A percentile compares a stretch with the other conserved stretches of the same genome.
phyloP scores from a whole-genome alignment of 2,329 filamentous ascomycete species.

The Acrodontium crateriforme region DNA sequence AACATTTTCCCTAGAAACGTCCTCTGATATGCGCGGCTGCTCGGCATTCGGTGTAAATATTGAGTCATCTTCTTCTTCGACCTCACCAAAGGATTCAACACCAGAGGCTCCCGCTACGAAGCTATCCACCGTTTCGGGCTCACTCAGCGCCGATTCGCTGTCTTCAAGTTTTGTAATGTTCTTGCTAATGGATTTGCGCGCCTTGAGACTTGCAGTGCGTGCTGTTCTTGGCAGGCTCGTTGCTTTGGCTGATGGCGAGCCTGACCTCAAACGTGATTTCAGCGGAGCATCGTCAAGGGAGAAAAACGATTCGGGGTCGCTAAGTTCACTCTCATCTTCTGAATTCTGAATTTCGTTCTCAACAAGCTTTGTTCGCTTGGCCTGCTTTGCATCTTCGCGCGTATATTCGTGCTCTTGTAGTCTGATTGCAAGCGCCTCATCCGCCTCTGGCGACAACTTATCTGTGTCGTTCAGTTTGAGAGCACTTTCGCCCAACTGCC shows the following conservation, averaged over 20 bases:
- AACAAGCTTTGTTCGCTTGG: constrained; percentile 16
- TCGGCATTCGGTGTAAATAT: constrained; percentile 9
- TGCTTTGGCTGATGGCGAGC: not conserved
- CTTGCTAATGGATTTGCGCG: not conserved
- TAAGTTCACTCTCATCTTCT: constrained; percentile 17
- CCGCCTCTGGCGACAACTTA: constrained; percentile 12
- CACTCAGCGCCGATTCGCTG: constrained; percentile 19
- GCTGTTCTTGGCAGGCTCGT: not conserved
- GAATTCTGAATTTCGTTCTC: constrained; percentile 14
- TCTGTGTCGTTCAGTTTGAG: constrained; percentile 14
- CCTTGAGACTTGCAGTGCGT: not conserved
- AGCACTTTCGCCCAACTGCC: constrained; percentile 10
- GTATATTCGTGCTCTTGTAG: constrained; percentile 25
- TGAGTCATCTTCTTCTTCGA: constrained; percentile 7
- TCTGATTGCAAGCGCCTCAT: constrained; percentile 17
- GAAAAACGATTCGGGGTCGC: constrained; percentile 18
- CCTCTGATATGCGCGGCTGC: too few species aligned
- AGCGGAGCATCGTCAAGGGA: not conserved
- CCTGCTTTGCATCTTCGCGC: constrained; percentile 7
- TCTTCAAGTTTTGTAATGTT: constrained; percentile 14
- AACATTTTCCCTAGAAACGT: too few species aligned
- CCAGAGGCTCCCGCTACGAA: constrained; percentile 3
- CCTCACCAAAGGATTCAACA: constrained; percentile 20
- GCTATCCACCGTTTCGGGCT: constrained; percentile 27
- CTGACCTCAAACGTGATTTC: not conserved